phyloP scores from a whole-genome alignment of 345 rosid species.

The Aquilaria sinensis region DNA sequence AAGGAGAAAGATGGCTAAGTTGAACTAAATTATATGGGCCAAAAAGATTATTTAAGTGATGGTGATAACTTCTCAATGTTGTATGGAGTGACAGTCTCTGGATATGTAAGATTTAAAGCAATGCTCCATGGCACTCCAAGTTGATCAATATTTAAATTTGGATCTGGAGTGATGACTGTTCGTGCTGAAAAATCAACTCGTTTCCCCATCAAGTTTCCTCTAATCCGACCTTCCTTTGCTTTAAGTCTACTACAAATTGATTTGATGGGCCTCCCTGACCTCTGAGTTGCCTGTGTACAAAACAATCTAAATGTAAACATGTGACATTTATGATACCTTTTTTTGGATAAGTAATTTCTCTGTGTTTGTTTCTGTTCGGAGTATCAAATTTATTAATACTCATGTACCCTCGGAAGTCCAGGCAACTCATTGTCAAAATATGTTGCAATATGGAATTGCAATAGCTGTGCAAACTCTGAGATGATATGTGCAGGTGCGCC shows the following conservation, averaged over 20 bases:
- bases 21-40: neutral
- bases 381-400: neutral
- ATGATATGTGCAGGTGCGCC: conserved; percentile 98
- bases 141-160: conserved; percentile 86
- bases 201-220: conserved; percentile 98
- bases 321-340: no score
- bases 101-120: conserved; percentile 90
- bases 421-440: conserved; percentile 98
- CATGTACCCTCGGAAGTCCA: conserved; percentile 92
- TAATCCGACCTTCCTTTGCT: conserved; percentile 95
- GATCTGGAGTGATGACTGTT: conserved; percentile 99
- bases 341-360: no score
- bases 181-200: conserved; percentile 98
- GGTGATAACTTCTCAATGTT: conserved; percentile 77
- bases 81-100: conserved; percentile 94
- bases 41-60: neutral
- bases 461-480: conserved; percentile 88
- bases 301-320: neutral
- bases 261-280: conserved; percentile 96
- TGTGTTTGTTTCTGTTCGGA: no score
- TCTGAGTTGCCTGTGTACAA: conserved; percentile 76
- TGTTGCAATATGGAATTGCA: conserved; percentile 94
- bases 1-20: neutral
- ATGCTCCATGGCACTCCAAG: conserved; percentile 99
- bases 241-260: conserved; percentile 95